Evolutionary conservation across 2,329 filamentous ascomycete genomes (phyloP).

Genomic region (Ambrosiella beaveri): DNA sequence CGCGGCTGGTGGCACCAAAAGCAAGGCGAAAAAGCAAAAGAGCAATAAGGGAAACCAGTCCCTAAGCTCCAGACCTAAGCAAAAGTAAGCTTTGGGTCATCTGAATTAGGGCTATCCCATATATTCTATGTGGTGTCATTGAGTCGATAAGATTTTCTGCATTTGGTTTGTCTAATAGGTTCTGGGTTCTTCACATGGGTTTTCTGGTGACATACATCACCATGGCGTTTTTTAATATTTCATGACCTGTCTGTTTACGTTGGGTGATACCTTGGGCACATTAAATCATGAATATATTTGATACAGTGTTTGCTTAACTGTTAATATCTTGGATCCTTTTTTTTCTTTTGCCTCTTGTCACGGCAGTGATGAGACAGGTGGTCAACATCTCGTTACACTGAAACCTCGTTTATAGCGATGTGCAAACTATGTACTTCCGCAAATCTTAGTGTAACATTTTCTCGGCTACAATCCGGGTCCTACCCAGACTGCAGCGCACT

Average conservation of each 20-base stretch:
- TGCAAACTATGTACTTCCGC: not conserved
- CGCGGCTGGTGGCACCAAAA: not conserved
- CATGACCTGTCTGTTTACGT: not conserved
- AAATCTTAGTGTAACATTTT: not conserved
- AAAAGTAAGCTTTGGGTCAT: not conserved
- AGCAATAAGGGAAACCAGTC: constrained; percentile 3
- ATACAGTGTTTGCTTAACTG: no score
- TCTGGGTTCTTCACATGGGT: not conserved
- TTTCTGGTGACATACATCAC: not conserved
- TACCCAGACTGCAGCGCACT: not conserved
- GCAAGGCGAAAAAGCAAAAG: constrained; percentile 9
- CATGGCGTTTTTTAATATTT: not conserved
- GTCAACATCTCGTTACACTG: not conserved
- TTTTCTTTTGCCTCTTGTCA: no score
- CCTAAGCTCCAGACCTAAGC: constrained; percentile 2
- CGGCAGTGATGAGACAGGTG: not conserved
- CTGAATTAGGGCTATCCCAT: no score
- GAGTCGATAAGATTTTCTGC: not conserved
- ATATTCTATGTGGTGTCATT: not conserved
- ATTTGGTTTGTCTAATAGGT: not conserved
- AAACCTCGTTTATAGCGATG: not conserved
- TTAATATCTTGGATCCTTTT: no score
- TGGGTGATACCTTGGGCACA: no score
- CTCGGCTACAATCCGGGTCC: not conserved
- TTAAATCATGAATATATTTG: no score